phyloP scores from a whole-genome alignment of 2,329 filamentous ascomycete species.

The Aspergillus hortae region DNA sequence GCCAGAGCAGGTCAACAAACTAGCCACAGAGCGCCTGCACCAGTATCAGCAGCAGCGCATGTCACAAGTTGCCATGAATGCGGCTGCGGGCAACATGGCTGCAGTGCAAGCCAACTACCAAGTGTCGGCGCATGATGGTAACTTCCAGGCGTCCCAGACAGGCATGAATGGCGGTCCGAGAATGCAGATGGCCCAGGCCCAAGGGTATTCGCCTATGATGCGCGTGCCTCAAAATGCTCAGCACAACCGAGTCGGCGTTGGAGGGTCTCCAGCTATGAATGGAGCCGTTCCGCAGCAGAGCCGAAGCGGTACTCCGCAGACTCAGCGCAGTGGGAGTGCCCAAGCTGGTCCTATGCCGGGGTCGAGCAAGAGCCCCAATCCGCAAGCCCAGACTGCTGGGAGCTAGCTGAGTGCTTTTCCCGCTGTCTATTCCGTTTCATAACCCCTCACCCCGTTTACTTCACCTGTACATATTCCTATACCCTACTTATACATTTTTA shows the following conservation, averaged over 20 bases:
- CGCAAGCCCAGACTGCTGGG: constrained; percentile 39
- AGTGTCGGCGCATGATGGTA: constrained; percentile 34
- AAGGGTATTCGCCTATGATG: constrained; percentile 53
- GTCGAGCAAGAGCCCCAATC: constrained; percentile 40
- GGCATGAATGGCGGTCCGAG: constrained; percentile 32
- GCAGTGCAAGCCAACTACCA: constrained; percentile 40
- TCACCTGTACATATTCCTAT: constrained; percentile 32
- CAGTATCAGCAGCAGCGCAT: constrained; percentile 46
- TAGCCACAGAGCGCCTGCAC: constrained; percentile 51
- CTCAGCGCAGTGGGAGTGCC: constrained; percentile 43
- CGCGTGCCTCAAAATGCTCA: constrained; percentile 48
- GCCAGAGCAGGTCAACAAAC: constrained; percentile 51
- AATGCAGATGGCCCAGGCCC: constrained; percentile 47
- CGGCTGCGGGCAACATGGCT: constrained; percentile 47
- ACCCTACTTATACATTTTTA: constrained; percentile 8
- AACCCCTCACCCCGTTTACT: constrained; percentile 9
- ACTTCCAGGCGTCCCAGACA: constrained; percentile 32
- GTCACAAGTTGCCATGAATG: constrained; percentile 52
- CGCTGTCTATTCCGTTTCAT: background rate
- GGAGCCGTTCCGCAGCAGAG: constrained; percentile 40
- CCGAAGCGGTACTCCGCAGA: constrained; percentile 45
- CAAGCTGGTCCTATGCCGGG: constrained; percentile 37
- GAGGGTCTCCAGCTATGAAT: constrained; percentile 44
- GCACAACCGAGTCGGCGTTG: constrained; percentile 37
- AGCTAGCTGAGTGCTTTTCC: constrained; percentile 26